Base-by-base conservation (phyloP, 495 filamentous ascomycete genomes). In the Bryoglossum gracile region DNA sequence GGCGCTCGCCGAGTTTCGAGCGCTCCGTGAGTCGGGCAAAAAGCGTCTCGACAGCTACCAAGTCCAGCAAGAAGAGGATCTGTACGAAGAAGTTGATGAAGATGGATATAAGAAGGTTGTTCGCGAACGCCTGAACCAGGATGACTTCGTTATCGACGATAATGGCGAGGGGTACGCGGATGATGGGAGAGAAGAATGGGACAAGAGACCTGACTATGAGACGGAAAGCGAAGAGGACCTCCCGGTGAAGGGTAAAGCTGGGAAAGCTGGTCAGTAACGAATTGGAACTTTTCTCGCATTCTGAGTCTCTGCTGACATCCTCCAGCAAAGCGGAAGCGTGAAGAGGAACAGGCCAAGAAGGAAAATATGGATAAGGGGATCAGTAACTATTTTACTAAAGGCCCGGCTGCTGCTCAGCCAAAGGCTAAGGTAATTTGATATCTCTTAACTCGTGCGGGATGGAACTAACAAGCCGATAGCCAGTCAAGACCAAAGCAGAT, bases 81-180 rank as follows among this genome's bases (percentile, higher is more conserved):
- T 98, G 33, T 98, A 95, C 68, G 91, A 96, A 47, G 91, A 95
- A 63, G 89, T 97, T 41, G 90, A 97, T 62, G 92, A 98, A 56
- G 90, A 94, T 59, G 84, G 86, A 40, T 98, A 98, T 74, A 95
- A 95, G 67, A 92, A 95, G 62, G 80, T 96, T 46, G 89, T 98
- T 33, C 78, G 91, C 30, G 80, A 83, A 36, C 84, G 94, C 17
- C 73, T 98, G 36, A 87, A 94, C 62, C 76, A 90, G 61, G 92
- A 98, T 62, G 92, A 98, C 68, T 98, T 98, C 51, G 91, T 98
- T 46, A 87, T 98, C 44, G 87, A 94, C 65, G 86, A 92, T 66
- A 89, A 94, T 67, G 90, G 89, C 43, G 86, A 86, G 52, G 87
- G 89, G 21, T 98, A 98, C 62, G 91, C 86, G 43, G 92, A 98